Percentiles rank a stretch among this genome's conserved stretches.
Evolutionary conservation across 1,139 yeast genomes (phyloP).

Genomic region (Geotrichum restrictum): DNA sequence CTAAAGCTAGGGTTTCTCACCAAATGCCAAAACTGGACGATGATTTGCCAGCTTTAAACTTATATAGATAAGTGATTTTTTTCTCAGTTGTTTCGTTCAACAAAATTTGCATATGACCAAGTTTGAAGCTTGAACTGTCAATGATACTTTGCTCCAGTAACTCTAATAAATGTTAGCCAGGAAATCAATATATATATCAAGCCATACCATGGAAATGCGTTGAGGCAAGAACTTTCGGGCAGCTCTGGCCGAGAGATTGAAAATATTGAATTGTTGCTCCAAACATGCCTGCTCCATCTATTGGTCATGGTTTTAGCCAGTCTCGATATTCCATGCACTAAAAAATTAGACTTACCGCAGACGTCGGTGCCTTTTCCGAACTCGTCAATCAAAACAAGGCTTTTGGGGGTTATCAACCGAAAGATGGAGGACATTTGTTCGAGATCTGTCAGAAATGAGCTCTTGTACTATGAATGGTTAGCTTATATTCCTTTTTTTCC

Average conservation of each 20-base stretch:
- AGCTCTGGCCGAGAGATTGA: constrained; percentile 15
- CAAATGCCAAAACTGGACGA: constrained; percentile 27
- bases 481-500: neutral
- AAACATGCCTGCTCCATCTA: constrained; percentile 47
- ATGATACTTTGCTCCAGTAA: constrained; percentile 17
- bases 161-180: constrained; percentile 12
- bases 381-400: constrained; percentile 48
- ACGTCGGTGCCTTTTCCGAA: constrained; percentile 51
- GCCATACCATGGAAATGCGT: constrained; percentile 44
- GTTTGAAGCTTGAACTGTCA: constrained; percentile 11
- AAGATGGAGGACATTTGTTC: constrained; percentile 46
- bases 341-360: constrained; percentile 18
- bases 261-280: constrained; percentile 41
- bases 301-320: too few species aligned
- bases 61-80: constrained; percentile 25
- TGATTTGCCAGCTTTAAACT: constrained; percentile 24
- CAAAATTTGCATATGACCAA: constrained; percentile 27
- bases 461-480: constrained; percentile 32
- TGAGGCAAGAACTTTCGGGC: constrained; percentile 41
- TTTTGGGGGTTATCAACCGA: constrained; percentile 38
- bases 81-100: constrained; percentile 17
- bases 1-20: constrained; percentile 11
- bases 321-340: too few species aligned
- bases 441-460: constrained; percentile 48
- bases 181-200: constrained; percentile 11